Evolutionary conservation across 768 basidiomycete genomes (phyloP).

Genomic region (Lyophyllum decastes): DNA sequence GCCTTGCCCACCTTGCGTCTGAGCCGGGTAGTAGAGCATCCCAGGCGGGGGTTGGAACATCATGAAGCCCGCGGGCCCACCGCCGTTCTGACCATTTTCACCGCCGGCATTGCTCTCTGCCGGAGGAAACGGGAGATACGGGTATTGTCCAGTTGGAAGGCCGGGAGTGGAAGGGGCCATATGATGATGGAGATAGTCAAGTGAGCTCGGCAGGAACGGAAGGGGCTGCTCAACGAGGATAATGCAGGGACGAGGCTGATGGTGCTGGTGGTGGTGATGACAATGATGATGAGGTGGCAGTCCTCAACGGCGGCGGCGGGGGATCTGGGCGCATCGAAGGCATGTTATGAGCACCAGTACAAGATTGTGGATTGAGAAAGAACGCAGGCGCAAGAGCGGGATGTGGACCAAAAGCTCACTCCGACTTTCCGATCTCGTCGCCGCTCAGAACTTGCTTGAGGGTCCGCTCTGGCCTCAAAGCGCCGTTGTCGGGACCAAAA

Average conservation of each 20-base stretch:
- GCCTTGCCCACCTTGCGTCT: conserved; percentile 31
- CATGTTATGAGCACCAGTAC: not conserved
- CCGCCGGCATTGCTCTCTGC: conserved; percentile 30
- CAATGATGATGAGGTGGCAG: not conserved
- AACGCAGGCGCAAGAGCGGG: not conserved
- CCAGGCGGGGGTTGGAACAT: conserved; percentile 42
- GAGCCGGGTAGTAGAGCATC: conserved; percentile 43
- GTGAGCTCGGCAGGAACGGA: conserved; percentile 31
- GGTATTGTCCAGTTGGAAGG: conserved; percentile 29
- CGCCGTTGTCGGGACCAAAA: conserved; percentile 1
- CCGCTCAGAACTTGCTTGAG: conserved; percentile 39
- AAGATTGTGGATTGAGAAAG: not conserved
- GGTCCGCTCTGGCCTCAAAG: conserved; percentile 16
- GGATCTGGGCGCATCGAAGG: not conserved
- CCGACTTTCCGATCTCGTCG: conserved; percentile 44
- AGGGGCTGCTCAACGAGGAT: conserved; percentile 25
- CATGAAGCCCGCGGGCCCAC: conserved; percentile 34
- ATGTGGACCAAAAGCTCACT: conserved; percentile 25
- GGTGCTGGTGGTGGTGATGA: too few species aligned
- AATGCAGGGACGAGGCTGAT: too few species aligned
- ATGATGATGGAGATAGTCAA: conserved; percentile 25
- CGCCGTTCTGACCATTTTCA: conserved; percentile 34
- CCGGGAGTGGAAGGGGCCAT: conserved; percentile 30
- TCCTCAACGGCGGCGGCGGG: not conserved
- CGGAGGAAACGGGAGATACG: conserved; percentile 43